phyloP scores from a whole-genome alignment of 768 basidiomycete species.

The Cystofilobasidium bisporidii region DNA sequence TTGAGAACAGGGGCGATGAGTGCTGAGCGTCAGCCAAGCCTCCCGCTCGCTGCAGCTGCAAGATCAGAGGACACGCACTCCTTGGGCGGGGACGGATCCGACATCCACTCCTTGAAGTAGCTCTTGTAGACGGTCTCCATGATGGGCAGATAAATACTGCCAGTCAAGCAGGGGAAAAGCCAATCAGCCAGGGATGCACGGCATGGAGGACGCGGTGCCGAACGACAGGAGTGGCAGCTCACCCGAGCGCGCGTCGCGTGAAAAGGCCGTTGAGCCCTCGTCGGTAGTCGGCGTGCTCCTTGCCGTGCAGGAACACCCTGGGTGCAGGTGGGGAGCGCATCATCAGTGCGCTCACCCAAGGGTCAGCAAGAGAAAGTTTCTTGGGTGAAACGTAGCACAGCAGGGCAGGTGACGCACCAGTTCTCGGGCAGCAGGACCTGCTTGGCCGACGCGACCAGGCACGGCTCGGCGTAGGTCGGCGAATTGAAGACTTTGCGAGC shows the following conservation, averaged over 20 bases:
- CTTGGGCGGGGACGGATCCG: constrained; percentile 42
- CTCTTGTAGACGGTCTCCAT: constrained; percentile 74
- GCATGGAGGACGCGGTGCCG: neutral
- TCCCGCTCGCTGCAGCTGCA: neutral
- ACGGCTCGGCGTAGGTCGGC: constrained; percentile 82
- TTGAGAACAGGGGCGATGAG: neutral
- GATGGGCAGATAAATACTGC: constrained; percentile 68
- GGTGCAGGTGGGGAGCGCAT: too few species aligned
- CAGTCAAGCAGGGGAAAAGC: neutral
- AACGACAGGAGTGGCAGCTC: constrained; percentile 33
- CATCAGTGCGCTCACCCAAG: too few species aligned
- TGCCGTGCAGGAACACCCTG: constrained; percentile 97
- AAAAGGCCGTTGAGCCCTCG: constrained; percentile 81
- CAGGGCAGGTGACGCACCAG: constrained; percentile 49
- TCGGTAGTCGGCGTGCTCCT: constrained; percentile 85
- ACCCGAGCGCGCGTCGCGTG: constrained; percentile 88
- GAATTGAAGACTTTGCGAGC: constrained; percentile 94
- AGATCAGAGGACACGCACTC: constrained; percentile 36
- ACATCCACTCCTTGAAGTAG: constrained; percentile 66
- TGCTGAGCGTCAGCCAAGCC: neutral
- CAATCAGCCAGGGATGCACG: neutral
- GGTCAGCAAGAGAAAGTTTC: constrained; percentile 4
- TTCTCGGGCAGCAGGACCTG: constrained; percentile 72
- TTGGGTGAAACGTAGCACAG: too few species aligned
- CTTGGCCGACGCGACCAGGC: constrained; percentile 85